A percentile compares a stretch with the other conserved stretches of the same genome.
phyloP scores from a whole-genome alignment of 805 yeast species.

The Metschnikowia lunata region DNA sequence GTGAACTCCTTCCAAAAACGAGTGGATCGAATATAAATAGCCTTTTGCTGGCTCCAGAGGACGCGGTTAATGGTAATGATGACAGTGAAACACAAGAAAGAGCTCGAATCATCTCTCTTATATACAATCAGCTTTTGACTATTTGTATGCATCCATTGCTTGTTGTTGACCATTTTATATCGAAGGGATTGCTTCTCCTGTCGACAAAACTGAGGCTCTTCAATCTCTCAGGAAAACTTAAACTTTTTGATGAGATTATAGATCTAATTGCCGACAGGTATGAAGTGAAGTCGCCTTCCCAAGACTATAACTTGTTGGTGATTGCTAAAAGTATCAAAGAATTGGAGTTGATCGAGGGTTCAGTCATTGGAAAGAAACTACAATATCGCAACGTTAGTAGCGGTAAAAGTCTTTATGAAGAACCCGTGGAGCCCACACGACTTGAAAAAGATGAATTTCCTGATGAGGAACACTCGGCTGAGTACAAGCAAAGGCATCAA shows the following conservation, averaged over 20 bases:
- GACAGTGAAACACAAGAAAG: neutral
- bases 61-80: constrained; percentile 3
- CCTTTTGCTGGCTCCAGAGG: constrained; percentile 24
- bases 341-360: constrained; percentile 73
- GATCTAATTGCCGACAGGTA: constrained; percentile 28
- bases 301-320: constrained; percentile 31
- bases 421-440: constrained; percentile 5
- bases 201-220: constrained; percentile 55
- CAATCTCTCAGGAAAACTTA: constrained; percentile 56
- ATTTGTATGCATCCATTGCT: constrained; percentile 64
- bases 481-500: constrained; percentile 9
- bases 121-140: constrained; percentile 44
- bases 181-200: constrained; percentile 62
- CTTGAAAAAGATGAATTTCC: constrained; percentile 6
- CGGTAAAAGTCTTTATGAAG: constrained; percentile 47
- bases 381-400: constrained; percentile 67
- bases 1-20: constrained; percentile 20
- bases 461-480: constrained; percentile 12
- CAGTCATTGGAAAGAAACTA: constrained; percentile 66
- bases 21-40: constrained; percentile 36
- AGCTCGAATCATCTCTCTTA: constrained; percentile 26
- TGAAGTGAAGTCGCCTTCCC: constrained; percentile 1
- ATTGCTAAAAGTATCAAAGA: constrained; percentile 64
- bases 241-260: constrained; percentile 47
- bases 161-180: constrained; percentile 73